Percentiles rank a stretch among this genome's conserved stretches.
Conservation (phyloP, 2,329 filamentous ascomycete species). For the Aschersonia sp. region DNA sequence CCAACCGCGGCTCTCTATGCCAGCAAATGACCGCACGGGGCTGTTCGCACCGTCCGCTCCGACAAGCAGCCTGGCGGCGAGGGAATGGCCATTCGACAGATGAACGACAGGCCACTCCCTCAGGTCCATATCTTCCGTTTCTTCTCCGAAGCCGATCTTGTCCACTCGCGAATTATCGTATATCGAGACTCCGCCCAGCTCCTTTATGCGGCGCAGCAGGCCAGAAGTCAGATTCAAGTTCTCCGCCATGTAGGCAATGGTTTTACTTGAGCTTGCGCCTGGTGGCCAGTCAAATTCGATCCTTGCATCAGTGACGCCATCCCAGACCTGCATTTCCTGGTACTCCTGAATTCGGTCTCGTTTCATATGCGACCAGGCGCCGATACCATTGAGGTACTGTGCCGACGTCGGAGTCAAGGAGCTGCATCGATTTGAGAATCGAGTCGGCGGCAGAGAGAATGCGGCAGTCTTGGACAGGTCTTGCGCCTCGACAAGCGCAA, state of each 20-base stretch:
- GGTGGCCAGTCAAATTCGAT: conserved; percentile 75
- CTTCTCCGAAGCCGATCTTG: conserved; percentile 60
- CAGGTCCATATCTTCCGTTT: conserved; percentile 57
- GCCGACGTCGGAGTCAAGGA: conserved; percentile 83
- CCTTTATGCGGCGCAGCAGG: conserved; percentile 55
- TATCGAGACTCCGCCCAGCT: conserved; percentile 53
- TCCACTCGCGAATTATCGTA: conserved; percentile 68
- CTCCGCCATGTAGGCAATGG: conserved; percentile 93
- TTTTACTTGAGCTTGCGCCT: conserved; percentile 32
- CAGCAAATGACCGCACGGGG: conserved; percentile 78
- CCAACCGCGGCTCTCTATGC: conserved; percentile 77
- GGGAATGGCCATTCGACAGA: conserved; percentile 48
- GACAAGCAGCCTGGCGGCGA: conserved; percentile 73
- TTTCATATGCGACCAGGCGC: conserved; percentile 70
- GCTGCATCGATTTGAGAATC: conserved; percentile 89
- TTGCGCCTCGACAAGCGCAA: conserved; percentile 84
- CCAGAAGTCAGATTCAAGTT: conserved; percentile 78
- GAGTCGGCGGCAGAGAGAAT: conserved; percentile 50
- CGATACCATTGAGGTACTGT: conserved; percentile 68
- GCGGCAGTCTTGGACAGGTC: conserved; percentile 55
- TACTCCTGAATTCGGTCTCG: conserved; percentile 67
- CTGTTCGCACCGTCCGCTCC: conserved; percentile 93
- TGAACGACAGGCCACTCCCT: conserved; percentile 77
- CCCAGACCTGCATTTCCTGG: conserved; percentile 97
- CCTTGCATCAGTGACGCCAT: conserved; percentile 72